These are phyloP conservation scores for Pharus latifolius DNA, from an alignment of 176 grass and related monocot genomes.

Conservation along the genomic window DNA sequence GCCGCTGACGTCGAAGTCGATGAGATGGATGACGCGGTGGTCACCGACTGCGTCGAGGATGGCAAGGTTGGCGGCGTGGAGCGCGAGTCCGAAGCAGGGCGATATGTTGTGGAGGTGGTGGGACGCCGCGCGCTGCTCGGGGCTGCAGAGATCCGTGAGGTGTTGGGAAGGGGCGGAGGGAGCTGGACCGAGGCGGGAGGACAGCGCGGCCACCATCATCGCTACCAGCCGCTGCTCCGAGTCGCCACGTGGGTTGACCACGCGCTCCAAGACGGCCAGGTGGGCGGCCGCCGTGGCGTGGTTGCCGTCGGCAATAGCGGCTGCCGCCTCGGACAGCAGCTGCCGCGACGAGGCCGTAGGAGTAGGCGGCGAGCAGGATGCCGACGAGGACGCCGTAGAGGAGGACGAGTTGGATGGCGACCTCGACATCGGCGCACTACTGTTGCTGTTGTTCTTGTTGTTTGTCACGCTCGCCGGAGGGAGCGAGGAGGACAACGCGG, in stretches of 20 bases:
- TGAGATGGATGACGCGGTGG: constrained; percentile 39
- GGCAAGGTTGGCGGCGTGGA: constrained; percentile 54
- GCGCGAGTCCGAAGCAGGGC: constrained; percentile 55
- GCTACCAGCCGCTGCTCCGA: constrained; percentile 59
- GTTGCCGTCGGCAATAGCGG: constrained; percentile 45
- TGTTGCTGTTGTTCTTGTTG: not conserved
- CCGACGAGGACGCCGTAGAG: constrained; percentile 50
- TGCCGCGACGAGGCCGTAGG: constrained; percentile 26
- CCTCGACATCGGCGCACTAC: not conserved
- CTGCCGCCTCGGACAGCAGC: constrained; percentile 44
- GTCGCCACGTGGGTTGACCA: constrained; percentile 32
- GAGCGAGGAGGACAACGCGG: not conserved
- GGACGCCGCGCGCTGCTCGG: constrained; percentile 30
- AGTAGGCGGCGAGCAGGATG: constrained; percentile 48
- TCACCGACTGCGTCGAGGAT: constrained; percentile 45
- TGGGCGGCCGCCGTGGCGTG: constrained; percentile 17
- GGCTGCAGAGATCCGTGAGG: constrained; percentile 17
- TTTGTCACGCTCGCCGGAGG: not conserved
- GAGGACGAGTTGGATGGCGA: constrained; percentile 56
- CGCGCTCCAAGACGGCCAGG: constrained; percentile 19
- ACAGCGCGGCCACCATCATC: constrained; percentile 51
- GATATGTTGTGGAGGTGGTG: constrained; percentile 50
- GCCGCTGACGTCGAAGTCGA: constrained; percentile 62
- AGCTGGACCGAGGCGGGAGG: constrained; percentile 20
- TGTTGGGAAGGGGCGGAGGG: not conserved